Evolutionary conservation across 345 rosid species (phyloP).

Genomic region (Bruguiera sexangula): DNA sequence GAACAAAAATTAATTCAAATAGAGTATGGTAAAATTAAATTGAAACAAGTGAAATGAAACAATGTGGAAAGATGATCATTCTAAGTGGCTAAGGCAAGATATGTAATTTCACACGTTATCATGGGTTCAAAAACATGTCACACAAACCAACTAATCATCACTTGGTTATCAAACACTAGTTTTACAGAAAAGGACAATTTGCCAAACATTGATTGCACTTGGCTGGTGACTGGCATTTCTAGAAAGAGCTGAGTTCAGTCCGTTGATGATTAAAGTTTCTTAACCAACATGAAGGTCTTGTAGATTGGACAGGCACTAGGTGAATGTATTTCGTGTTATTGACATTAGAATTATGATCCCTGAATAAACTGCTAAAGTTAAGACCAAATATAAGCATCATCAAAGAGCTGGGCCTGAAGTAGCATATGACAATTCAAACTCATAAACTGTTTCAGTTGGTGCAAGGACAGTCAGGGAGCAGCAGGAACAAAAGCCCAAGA

Average conservation of each 20-base stretch:
- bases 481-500: no score
- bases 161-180: neutral
- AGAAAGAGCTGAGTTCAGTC: neutral
- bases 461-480: no score
- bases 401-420: no score
- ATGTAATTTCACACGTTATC: neutral
- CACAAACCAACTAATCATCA: neutral
- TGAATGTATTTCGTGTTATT: no score
- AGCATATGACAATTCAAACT: no score
- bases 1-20: conserved; percentile 12
- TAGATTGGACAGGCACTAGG: no score
- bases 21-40: neutral
- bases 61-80: neutral
- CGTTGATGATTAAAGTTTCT: no score
- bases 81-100: neutral
- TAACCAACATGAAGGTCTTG: no score
- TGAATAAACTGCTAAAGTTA: no score
- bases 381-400: no score
- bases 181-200: neutral
- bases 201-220: neutral
- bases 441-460: no score
- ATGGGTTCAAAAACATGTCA: neutral
- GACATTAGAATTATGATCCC: no score
- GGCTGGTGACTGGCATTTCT: neutral
- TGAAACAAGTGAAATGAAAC: neutral